A percentile compares a stretch with the other conserved stretches of the same genome.
These are phyloP conservation scores for Ophiobolus disseminans DNA, from an alignment of 2,329 filamentous ascomycete species.

Conservation along the genomic window DNA sequence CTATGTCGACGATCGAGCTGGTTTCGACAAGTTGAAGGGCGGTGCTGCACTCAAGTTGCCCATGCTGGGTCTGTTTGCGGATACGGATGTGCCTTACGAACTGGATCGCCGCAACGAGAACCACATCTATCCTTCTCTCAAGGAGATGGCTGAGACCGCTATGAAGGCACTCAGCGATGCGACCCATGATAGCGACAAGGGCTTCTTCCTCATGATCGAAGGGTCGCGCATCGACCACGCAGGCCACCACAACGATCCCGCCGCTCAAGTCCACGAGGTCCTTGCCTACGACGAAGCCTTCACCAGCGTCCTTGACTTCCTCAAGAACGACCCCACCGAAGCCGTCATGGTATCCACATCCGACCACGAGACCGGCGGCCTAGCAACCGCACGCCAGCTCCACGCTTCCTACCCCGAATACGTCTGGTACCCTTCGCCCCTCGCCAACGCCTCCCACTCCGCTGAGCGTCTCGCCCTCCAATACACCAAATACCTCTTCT, in stretches of 20 bases:
- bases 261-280: constrained; percentile 75
- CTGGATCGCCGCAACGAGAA: constrained; percentile 83
- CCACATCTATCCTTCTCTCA: constrained; percentile 83
- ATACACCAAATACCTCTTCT: constrained; percentile 66
- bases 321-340: constrained; percentile 74
- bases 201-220: constrained; percentile 99
- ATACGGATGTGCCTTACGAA: constrained; percentile 86
- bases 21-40: constrained; percentile 75
- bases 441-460: constrained; percentile 79
- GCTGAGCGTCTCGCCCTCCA: constrained; percentile 72
- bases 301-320: constrained; percentile 80
- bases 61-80: constrained; percentile 83
- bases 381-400: constrained; percentile 79
- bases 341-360: constrained; percentile 88
- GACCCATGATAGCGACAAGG: constrained; percentile 82
- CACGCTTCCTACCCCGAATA: constrained; percentile 70
- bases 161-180: constrained; percentile 80
- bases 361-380: constrained; percentile 94
- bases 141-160: constrained; percentile 88
- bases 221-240: constrained; percentile 96
- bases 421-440: constrained; percentile 80
- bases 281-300: constrained; percentile 94
- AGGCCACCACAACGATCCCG: constrained; percentile 67
- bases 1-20: constrained; percentile 74
- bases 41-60: constrained; percentile 77